A percentile compares a stretch with the other conserved stretches of the same genome.
Evolutionary conservation across 257 asterid species (phyloP).

Genomic region (Gentiana dahurica): DNA sequence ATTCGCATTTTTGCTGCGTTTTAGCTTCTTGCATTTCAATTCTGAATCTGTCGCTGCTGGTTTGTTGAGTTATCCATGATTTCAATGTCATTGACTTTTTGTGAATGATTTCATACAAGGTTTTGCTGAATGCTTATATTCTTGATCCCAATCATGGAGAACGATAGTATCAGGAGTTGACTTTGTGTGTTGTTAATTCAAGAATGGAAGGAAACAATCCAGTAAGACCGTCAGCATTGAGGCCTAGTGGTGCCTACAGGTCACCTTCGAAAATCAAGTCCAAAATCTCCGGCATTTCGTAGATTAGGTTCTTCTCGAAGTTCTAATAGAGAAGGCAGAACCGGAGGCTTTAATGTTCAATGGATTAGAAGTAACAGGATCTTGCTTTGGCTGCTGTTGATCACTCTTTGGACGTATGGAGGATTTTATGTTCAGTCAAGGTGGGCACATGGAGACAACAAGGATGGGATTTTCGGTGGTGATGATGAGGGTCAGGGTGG

Average conservation of each 20-base stretch:
- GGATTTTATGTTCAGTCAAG: conserved; percentile 85
- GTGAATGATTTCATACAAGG: background rate
- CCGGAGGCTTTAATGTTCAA: conserved; percentile 25
- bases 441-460: conserved; percentile 99
- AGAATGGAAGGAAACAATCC: conserved; percentile 72
- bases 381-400: conserved; percentile 86
- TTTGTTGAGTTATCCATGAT: background rate
- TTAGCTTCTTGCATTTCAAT: too few relatives aligned
- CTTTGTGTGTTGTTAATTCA: background rate
- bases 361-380: conserved; percentile 71
- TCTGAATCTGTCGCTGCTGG: background rate
- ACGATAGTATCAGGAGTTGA: too few relatives aligned
- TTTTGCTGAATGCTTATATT: conserved; percentile 2
- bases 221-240: conserved; percentile 49
- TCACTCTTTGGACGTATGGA: conserved; percentile 95
- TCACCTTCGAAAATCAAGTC: conserved; percentile 57
- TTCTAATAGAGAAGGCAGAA: conserved; percentile 49
- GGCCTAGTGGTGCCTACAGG: conserved; percentile 44
- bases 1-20: too few relatives aligned
- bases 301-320: conserved; percentile 56
- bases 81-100: background rate
- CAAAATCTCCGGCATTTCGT: conserved; percentile 75
- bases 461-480: conserved; percentile 90
- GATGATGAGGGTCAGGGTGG: conserved; percentile 45
- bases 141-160: background rate